These are phyloP conservation scores for Podospora sp. DNA, from an alignment of 495 filamentous ascomycete genomes.

Conservation along the genomic window DNA sequence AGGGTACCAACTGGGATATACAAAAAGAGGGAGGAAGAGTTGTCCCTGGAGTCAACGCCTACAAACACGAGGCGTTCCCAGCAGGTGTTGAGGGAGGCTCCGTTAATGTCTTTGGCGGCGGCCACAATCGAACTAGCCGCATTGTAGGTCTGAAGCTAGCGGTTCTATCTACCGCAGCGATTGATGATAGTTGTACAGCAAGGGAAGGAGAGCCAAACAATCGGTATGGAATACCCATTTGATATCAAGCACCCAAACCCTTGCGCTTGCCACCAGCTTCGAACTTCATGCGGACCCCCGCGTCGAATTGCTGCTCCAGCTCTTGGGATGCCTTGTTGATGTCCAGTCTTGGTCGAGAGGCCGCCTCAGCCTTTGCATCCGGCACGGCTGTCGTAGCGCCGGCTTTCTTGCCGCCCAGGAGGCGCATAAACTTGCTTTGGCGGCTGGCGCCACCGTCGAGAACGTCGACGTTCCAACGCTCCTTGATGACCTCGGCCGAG, in stretches of 20 bases:
- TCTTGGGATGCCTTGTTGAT: conserved; percentile 52
- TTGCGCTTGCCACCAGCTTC: conserved; percentile 53
- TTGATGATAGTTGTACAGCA: conserved; percentile 6
- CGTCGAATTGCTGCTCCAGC: conserved; percentile 60
- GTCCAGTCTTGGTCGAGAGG: conserved; percentile 31
- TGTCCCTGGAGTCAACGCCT: background rate
- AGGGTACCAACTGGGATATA: background rate
- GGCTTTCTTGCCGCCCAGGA: conserved; percentile 56
- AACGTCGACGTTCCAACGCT: conserved; percentile 56
- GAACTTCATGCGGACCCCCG: conserved; percentile 61
- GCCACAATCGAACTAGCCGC: background rate
- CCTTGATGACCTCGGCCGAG: conserved; percentile 26
- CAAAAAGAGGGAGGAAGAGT: background rate
- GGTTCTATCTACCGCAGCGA: conserved; percentile 2
- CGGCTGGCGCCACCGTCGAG: conserved; percentile 54
- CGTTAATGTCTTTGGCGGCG: too few species aligned
- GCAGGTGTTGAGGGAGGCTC: background rate
- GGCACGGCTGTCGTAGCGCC: conserved; percentile 20
- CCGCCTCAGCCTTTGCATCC: conserved; percentile 21
- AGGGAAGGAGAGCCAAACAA: background rate
- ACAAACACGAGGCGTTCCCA: background rate
- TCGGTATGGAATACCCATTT: conserved; percentile 10
- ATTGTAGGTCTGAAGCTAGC: background rate
- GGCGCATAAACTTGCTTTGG: conserved; percentile 58
- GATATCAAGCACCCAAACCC: conserved; percentile 55